These are phyloP conservation scores for Sphagnurus paluster DNA, from an alignment of 1,284 basidiomycete genomes.

Conservation along the genomic window DNA sequence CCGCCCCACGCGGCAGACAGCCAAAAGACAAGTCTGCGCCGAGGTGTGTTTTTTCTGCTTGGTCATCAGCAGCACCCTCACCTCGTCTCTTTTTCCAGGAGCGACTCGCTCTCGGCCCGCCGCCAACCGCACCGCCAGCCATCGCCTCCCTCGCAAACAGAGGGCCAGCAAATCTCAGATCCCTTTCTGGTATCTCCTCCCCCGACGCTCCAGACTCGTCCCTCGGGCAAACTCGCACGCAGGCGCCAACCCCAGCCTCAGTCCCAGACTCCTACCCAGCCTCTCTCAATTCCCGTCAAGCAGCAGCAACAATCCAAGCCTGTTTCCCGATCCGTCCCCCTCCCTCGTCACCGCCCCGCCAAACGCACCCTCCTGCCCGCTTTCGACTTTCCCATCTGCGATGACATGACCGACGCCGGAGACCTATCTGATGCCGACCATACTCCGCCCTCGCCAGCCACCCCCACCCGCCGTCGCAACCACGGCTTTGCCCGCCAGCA, in stretches of 20 bases:
- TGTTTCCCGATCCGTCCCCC: slow-evolving; percentile 45
- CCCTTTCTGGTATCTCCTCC: slow-evolving; percentile 53
- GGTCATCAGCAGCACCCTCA: slow-evolving; percentile 5
- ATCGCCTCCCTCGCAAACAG: slow-evolving; percentile 68
- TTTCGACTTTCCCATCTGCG: slow-evolving; percentile 61
- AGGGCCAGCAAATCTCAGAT: slow-evolving; percentile 55
- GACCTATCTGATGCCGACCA: slow-evolving; percentile 32
- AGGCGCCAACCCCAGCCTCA: slow-evolving; percentile 45
- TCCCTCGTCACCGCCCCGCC: slow-evolving; percentile 28
- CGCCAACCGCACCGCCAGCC: slow-evolving; percentile 54
- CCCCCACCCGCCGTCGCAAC: slow-evolving; percentile 41
- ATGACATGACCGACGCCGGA: slow-evolving; percentile 57
- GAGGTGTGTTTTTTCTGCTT: too few relatives aligned
- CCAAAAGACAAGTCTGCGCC: slow-evolving; percentile 20
- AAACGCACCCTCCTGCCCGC: slow-evolving; percentile 29
- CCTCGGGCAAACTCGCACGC: slow-evolving; percentile 53
- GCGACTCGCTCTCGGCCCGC: slow-evolving; percentile 43
- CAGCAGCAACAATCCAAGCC: slow-evolving; percentile 12
- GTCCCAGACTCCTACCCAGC: slow-evolving; percentile 39
- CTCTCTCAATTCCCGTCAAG: slow-evolving; percentile 14
- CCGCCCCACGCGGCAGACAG: slow-evolving; percentile 13
- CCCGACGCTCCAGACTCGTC: slow-evolving; percentile 38
- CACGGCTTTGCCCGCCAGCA: slow-evolving; percentile 41
- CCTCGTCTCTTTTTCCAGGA: slow-evolving; percentile 34
- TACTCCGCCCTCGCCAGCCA: slow-evolving; percentile 35